These are phyloP conservation scores for Francoa sonchifolia DNA, from an alignment of 441 rosid genomes.

Conservation along the genomic window DNA sequence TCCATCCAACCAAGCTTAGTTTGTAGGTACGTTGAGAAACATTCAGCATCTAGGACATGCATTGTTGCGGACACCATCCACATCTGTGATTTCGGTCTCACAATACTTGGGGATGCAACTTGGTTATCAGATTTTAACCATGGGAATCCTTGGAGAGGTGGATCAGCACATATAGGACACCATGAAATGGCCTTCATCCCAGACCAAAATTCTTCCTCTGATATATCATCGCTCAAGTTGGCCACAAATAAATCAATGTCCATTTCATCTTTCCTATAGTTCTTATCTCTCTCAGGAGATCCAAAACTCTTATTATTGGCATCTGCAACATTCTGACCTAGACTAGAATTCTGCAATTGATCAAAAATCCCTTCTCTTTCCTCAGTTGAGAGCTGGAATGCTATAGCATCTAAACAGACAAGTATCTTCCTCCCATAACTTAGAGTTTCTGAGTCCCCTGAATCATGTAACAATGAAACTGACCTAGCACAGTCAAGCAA, in stretches of 20 bases:
- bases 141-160: conserved; percentile 73
- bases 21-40: conserved; percentile 45
- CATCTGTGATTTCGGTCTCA: conserved; percentile 88
- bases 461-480: conserved; percentile 53
- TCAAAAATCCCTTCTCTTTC: conserved; percentile 25
- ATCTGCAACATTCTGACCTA: conserved; percentile 15
- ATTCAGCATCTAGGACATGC: conserved; percentile 75
- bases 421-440: conserved; percentile 54
- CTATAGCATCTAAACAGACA: conserved; percentile 49
- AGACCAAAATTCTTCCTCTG: conserved; percentile 81
- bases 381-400: conserved; percentile 35
- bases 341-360: conserved; percentile 24
- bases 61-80: conserved; percentile 63
- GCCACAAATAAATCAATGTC: conserved; percentile 37
- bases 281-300: conserved; percentile 21
- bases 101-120: conserved; percentile 62
- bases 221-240: conserved; percentile 37
- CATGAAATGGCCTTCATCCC: conserved; percentile 69
- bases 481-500: conserved; percentile 88
- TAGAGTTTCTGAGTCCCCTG: conserved; percentile 42
- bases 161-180: conserved; percentile 73
- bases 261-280: conserved; percentile 23
- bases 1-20: conserved; percentile 84
- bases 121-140: conserved; percentile 59
- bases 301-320: conserved; percentile 21